phyloP scores from a whole-genome alignment of 305 asterid genomes.

The Solanum chacoense region DNA sequence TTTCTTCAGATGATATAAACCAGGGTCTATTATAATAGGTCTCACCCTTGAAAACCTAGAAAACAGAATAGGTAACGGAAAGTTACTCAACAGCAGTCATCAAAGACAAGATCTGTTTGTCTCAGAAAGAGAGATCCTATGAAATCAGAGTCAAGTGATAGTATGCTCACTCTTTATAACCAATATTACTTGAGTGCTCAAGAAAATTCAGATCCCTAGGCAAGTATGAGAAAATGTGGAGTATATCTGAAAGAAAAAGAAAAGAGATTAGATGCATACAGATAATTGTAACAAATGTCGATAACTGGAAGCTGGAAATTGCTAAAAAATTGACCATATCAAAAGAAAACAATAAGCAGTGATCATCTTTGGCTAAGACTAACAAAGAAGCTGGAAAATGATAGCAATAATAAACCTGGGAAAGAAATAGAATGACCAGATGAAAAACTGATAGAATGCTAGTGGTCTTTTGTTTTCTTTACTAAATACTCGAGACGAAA shows the following conservation, averaged over 20 bases:
- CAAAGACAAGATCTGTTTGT: not conserved
- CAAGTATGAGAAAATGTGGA: conserved; percentile 91
- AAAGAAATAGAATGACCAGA: not conserved
- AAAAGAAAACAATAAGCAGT: not conserved
- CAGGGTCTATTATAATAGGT: conserved; percentile 88
- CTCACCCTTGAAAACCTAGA: conserved; percentile 69
- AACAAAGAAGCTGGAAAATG: not conserved
- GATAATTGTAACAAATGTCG: not conserved
- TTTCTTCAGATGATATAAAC: conserved; percentile 74
- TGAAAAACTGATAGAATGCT: not conserved
- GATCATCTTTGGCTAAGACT: not conserved
- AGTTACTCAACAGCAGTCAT: not conserved
- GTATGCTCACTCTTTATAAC: conserved; percentile 90
- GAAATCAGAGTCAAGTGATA: not conserved
- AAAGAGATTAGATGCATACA: not conserved
- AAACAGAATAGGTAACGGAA: not conserved
- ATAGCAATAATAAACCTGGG: not conserved
- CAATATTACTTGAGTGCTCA: conserved; percentile 85
- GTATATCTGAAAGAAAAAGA: conserved; percentile 44
- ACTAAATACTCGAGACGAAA: not conserved
- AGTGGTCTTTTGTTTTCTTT: not conserved
- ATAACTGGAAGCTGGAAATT: not conserved
- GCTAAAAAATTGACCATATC: not conserved
- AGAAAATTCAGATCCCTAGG: conserved; percentile 94
- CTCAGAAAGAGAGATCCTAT: not conserved